phyloP scores from a whole-genome alignment of 352 stramenopile species.

The Phytopythium mirpurense region DNA sequence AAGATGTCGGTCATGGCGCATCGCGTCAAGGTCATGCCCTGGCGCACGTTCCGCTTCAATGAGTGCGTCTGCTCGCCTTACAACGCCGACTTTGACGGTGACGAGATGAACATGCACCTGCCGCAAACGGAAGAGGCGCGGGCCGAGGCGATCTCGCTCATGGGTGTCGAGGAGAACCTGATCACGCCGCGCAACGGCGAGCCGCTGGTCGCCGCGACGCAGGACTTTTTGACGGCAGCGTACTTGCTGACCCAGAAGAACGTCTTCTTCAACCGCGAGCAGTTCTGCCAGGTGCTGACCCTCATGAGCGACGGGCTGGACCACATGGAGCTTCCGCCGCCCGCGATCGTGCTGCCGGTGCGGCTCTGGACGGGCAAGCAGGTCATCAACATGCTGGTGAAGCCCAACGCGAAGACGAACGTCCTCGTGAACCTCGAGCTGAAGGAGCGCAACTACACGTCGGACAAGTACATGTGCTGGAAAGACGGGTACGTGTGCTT shows the following conservation, averaged over 20 bases:
- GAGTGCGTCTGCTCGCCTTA: slow-evolving; percentile 99
- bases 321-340: slow-evolving; percentile 87
- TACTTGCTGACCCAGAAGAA: slow-evolving; percentile 99
- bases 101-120: slow-evolving; percentile 99
- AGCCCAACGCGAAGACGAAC: slow-evolving; percentile 87
- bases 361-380: slow-evolving; percentile 99
- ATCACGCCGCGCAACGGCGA: slow-evolving; percentile 98
- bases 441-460: slow-evolving; percentile 97
- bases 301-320: slow-evolving; percentile 96
- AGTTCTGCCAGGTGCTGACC: slow-evolving; percentile 94
- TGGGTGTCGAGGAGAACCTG: slow-evolving; percentile 98
- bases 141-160: slow-evolving; percentile 95
- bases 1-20: slow-evolving; percentile 99
- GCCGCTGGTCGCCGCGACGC: slow-evolving; percentile 96
- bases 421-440: slow-evolving; percentile 82
- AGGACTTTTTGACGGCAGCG: slow-evolving; percentile 99
- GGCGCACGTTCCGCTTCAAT: slow-evolving; percentile 99
- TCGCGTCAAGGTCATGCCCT: slow-evolving; percentile 92
- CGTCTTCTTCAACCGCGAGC: slow-evolving; percentile 96
- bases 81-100: slow-evolving; percentile 99
- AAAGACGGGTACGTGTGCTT: slow-evolving; percentile 98
- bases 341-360: slow-evolving; percentile 67
- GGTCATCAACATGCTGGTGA: slow-evolving; percentile 83
- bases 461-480: slow-evolving; percentile 94
- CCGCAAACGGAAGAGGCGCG: slow-evolving; percentile 99